phyloP scores from a whole-genome alignment of 345 rosid genomes.

The Populus alba region DNA sequence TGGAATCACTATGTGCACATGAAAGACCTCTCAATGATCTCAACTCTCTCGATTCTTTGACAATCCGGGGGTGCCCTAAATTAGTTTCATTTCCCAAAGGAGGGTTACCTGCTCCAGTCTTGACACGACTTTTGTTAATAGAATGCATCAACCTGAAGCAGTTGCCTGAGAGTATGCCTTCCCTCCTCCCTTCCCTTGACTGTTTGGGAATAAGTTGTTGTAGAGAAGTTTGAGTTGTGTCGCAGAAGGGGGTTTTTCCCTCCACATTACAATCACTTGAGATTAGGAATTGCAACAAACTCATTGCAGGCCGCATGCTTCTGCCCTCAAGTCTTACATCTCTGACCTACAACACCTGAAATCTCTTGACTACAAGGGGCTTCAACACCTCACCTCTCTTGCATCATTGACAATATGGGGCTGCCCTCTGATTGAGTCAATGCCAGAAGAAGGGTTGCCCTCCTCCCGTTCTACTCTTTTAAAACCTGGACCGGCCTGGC shows the following conservation, averaged over 20 bases:
- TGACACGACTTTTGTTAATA: neutral
- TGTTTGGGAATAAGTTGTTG: neutral
- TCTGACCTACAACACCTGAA: too few species aligned
- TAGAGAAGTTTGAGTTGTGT: constrained; percentile 10
- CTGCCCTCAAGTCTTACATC: too few species aligned
- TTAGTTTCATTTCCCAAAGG: neutral
- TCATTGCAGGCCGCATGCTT: too few species aligned
- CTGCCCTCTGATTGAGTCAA: too few species aligned
- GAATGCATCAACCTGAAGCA: constrained; percentile 1
- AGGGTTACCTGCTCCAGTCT: constrained; percentile 1
- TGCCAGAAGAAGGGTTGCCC: too few species aligned
- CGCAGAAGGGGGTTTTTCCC: too few species aligned
- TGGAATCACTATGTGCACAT: neutral
- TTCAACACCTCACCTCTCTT: too few species aligned
- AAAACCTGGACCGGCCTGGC: too few species aligned
- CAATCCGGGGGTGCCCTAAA: neutral
- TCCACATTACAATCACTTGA: too few species aligned
- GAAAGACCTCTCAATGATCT: neutral
- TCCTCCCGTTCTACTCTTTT: too few species aligned
- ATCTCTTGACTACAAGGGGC: too few species aligned
- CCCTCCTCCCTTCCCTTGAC: constrained; percentile 5
- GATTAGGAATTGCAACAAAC: too few species aligned
- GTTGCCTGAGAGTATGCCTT: constrained; percentile 6
- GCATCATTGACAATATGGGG: accelerated
- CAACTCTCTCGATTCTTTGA: neutral